Evolutionary conservation across 495 filamentous ascomycete genomes (phyloP), one percentile per base, ranked within the genome.

Genomic region (Penicillium antarcticum): DNA sequence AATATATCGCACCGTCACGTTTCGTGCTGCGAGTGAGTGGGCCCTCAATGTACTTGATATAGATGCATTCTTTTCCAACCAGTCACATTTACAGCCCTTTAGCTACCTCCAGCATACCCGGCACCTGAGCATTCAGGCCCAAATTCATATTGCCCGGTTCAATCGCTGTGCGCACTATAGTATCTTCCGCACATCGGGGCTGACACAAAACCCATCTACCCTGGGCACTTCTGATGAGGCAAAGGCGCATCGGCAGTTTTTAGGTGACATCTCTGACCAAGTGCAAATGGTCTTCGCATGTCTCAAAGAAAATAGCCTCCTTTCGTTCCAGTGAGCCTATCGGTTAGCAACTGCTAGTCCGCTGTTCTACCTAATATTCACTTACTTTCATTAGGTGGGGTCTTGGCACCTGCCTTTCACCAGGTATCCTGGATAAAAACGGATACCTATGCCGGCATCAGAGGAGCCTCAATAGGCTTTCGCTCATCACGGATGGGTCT

Each of bases 401-500:
- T 31, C 36, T 58, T 9, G 55, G 55, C n/a, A 47, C 42, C 8
- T 58, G 55, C 11, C 19, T 58, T n/a, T 46, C 55, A 14, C 9
- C 14, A 3, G 55, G 55, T 11, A n/a, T 53, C n/a, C 37, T 58
- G n/a, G 45, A 54, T 26, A 13, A 12, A 39, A 23, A 42, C 5
- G 51, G 55, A 26, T 50, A 26, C 11, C 13, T 58, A 10, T 31
- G 11, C 31, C 37, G 17, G 18, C 42, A 54, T 7, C 55, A 53
- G 16, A 42, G 24, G 12, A 9, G 19, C n/a, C 45, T 58, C 2
- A 29, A 11, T 10, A n/a, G 33, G 37, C 13, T 58, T 21, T 32
- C 46, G 9, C 35, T 58, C 11, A 24, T 49, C 9, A 58, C 55
- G 10, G 55, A 58, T 45, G 46, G 42, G 4, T 36, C 51, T 18